Percentiles rank a stretch among this genome's conserved stretches.
These are phyloP conservation scores for Elongisporangium anandrum DNA, from an alignment of 352 stramenopile species.

Conservation along the genomic window DNA sequence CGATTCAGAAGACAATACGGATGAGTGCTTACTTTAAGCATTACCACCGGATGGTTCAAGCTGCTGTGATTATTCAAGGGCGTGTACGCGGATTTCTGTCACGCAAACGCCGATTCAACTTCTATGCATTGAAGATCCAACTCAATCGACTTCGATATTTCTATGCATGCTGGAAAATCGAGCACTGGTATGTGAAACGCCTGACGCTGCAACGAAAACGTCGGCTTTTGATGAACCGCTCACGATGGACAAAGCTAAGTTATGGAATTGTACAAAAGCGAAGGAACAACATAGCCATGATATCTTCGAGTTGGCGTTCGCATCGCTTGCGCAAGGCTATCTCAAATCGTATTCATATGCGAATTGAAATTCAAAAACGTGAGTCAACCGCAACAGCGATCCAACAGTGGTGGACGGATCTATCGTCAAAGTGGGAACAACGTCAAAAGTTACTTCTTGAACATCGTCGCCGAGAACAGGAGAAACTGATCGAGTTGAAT, in stretches of 20 bases:
- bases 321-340: conserved; percentile 19
- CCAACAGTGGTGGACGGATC: conserved; percentile 38
- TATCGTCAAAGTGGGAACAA: conserved; percentile 32
- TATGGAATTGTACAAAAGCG: conserved; percentile 26
- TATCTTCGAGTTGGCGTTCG: conserved; percentile 27
- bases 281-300: conserved; percentile 13
- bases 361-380: conserved; percentile 2
- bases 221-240: conserved; percentile 16
- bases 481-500: neutral
- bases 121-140: conserved; percentile 30
- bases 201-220: conserved; percentile 20
- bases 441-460: conserved; percentile 16
- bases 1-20: conserved; percentile 38
- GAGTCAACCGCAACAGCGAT: conserved; percentile 14
- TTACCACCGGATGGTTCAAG: neutral
- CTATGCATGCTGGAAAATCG: conserved; percentile 45
- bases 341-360: conserved; percentile 13
- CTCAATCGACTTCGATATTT: conserved; percentile 29
- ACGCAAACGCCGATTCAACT: conserved; percentile 34
- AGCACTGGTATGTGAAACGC: conserved; percentile 34
- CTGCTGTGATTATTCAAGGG: conserved; percentile 17
- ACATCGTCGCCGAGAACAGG: conserved; percentile 15
- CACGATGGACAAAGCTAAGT: conserved; percentile 27
- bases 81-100: conserved; percentile 29
- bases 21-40: conserved; percentile 1